Evolutionary conservation across 2,329 filamentous ascomycete genomes (phyloP), one percentile per base, ranked within the genome.

Genomic region (Aspergillus neotritici): DNA sequence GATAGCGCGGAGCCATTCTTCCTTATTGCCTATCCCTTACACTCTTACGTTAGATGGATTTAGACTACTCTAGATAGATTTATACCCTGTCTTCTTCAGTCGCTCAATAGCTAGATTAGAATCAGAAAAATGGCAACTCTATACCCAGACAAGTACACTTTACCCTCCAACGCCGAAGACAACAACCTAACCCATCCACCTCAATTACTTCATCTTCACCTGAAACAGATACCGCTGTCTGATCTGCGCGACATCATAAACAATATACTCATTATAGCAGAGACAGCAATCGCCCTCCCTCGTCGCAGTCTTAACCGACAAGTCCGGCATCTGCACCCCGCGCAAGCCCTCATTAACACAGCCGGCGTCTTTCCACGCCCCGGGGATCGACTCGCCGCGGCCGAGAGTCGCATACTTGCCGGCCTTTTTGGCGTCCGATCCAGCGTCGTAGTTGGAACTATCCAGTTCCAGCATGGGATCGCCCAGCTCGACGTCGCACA

Each of bases 401-500:
- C 87, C 87, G 67, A 79, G 83, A 0, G 87, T 94, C 2, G 83
- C 80, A 32, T 79, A 67, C 58, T 79, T 75, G 12, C 82, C 81
- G 1, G 75, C 66, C 2, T 69, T 62, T 49, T 79, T 79, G 0
- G 84, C 85, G 31, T 76, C 72, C 4, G 80, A 73, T 0, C 76
- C 83, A 0, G 88, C 88, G 6, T 70, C 65, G 57, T 79, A 87
- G 14, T 78, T 77, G 1, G 79, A 64, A 10, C 69, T 0, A 0
- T 67, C 71, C 3, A 90, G 73, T 54, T 82, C 74, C 46, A 84
- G 77, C 70, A 91, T 82, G 0, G 87, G 87, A 29, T 82, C 67
- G 5, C 89, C 88, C 3, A 95, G 75, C 65, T 89, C 84, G 4
- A 86, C 87, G 58, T 94, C 88, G 56, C 88, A 94, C 1, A 95